Conservation (phyloP, 306 rosid species). For the Vicia sativa region DNA sequence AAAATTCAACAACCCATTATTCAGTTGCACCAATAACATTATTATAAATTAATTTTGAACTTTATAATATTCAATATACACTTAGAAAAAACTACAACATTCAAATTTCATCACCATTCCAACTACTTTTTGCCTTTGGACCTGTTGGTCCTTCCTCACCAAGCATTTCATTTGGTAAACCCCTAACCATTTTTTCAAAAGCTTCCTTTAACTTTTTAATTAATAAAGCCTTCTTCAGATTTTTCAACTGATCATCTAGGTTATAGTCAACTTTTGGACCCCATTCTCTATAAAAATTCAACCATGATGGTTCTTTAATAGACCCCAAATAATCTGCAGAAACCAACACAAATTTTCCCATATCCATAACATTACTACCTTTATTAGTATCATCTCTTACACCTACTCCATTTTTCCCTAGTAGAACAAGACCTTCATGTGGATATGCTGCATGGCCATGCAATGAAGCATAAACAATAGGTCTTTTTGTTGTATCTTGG, state of each 20-base stretch:
- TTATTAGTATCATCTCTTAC: constrained; percentile 58
- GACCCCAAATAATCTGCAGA: constrained; percentile 59
- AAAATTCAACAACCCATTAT: background rate
- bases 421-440: constrained; percentile 56
- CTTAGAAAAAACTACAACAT: background rate
- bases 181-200: constrained; percentile 27
- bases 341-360: constrained; percentile 45
- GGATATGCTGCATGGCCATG: constrained; percentile 74
- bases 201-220: constrained; percentile 37
- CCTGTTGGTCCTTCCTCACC: constrained; percentile 87
- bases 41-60: background rate
- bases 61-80: background rate
- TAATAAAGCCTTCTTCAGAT: constrained; percentile 46
- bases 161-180: constrained; percentile 59
- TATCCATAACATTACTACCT: constrained; percentile 44
- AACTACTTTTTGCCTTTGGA: constrained; percentile 60
- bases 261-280: constrained; percentile 61
- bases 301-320: constrained; percentile 65
- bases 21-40: background rate
- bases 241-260: constrained; percentile 47
- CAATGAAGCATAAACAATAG: constrained; percentile 59
- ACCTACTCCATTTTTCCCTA: constrained; percentile 55
- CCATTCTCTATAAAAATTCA: constrained; percentile 64
- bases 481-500: constrained; percentile 32
- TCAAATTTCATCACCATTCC: constrained; percentile 67